Base-by-base conservation (phyloP, 371 early-diverging fungal species). In the Actinomortierella wolfii region DNA sequence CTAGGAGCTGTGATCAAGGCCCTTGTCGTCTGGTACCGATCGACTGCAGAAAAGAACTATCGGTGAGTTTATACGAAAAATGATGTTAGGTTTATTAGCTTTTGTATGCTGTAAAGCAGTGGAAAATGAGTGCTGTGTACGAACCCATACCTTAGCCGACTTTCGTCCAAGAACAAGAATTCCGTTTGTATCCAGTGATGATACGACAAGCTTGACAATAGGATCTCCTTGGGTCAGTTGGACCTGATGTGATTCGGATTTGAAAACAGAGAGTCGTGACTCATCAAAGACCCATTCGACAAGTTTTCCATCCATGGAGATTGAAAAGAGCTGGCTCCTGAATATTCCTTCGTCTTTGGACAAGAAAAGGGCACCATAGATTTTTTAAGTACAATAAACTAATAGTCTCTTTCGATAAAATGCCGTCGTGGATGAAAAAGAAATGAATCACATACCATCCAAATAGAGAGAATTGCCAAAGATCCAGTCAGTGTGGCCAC, bases 401-500 rank as follows among this genome's bases (percentile, higher is more conserved):
- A n/a, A n/a, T n/a, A n/a, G n/a, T n/a, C n/a, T n/a, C n/a, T n/a
- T n/a, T n/a, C n/a, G n/a, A n/a, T n/a, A n/a, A n/a, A n/a, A n/a
- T n/a, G n/a, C n/a, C n/a, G n/a, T n/a, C n/a, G n/a, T n/a, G n/a
- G 34, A 11, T 34, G 20, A 26, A 51, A 40, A 29, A 34, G 15
- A 42, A 28, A 23, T 11, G 6, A 11, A 28, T 18, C 13, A 39
- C 70, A 56, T 80, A 88, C 89, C 86, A 60, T 82, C 71, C 47
- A 81, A 83, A 61, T 78, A 82, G 20, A 88, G 75, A 25, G 78
- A 77, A 13, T 87, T 81, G 58, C 86, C 88, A 24, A 77, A 67
- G 6, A 86, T 83, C 89, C 89, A 90, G 47, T 86, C 83, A 34
- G 79, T 61, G 59, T 87, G 88, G 1, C 88, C 84, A 34, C 83